Evolutionary conservation across 495 filamentous ascomycete species (phyloP).

Genomic region (Trichoderma reesei): DNA sequence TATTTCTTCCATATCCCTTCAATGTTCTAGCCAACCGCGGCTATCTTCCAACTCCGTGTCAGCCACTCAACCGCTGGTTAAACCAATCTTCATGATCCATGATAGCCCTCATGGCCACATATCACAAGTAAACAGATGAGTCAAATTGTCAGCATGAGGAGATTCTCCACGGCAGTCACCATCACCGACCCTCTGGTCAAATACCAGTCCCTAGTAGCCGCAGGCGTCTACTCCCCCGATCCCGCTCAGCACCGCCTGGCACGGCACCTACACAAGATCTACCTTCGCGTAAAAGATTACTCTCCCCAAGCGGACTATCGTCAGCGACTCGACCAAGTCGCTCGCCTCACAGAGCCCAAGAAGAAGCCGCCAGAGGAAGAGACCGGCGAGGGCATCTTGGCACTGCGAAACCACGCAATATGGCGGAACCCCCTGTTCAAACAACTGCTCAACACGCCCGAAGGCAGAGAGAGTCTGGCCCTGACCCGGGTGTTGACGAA

Average conservation of each 20-base stretch:
- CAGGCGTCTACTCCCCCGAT: constrained; percentile 49
- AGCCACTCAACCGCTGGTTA: background rate
- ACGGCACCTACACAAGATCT: constrained; percentile 59
- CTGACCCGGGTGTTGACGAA: constrained; percentile 49
- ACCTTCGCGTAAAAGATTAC: constrained; percentile 57
- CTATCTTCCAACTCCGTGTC: too few species aligned
- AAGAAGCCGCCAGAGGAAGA: constrained; percentile 16
- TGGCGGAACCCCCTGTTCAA: constrained; percentile 41
- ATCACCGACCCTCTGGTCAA: constrained; percentile 66
- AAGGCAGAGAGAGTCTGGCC: constrained; percentile 41
- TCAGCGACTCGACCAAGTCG: constrained; percentile 41
- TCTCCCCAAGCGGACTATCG: constrained; percentile 53
- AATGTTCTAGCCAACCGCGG: background rate
- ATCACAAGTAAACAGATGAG: background rate
- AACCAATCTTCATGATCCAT: background rate
- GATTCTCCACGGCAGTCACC: constrained; percentile 35
- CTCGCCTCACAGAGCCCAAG: constrained; percentile 29
- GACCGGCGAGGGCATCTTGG: constrained; percentile 20
- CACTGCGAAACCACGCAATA: constrained; percentile 35
- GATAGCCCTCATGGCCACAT: background rate
- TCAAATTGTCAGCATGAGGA: constrained; percentile 20
- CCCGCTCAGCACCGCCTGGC: constrained; percentile 57
- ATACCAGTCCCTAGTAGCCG: constrained; percentile 53
- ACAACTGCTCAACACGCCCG: constrained; percentile 28
- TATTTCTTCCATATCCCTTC: too few species aligned